Evolutionary conservation across 1,284 basidiomycete species (phyloP).

Genomic region (Rhodotorula sp.): DNA sequence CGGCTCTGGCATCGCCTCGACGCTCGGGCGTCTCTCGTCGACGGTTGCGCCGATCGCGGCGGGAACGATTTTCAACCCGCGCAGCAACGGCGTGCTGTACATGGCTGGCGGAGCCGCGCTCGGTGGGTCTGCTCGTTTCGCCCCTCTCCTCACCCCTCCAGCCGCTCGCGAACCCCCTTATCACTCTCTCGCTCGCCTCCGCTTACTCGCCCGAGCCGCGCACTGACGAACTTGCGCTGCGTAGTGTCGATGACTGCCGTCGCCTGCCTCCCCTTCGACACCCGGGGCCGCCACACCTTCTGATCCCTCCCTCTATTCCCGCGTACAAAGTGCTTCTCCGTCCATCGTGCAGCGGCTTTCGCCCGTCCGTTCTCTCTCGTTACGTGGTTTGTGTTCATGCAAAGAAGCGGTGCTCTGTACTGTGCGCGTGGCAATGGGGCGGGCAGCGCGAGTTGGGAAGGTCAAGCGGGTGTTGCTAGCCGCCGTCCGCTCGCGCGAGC

Average conservation of each 20-base stretch:
- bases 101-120: conserved; percentile 11
- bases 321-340: too few relatives aligned
- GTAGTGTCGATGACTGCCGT: conserved; percentile 15
- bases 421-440: too few relatives aligned
- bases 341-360: too few relatives aligned
- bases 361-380: too few relatives aligned
- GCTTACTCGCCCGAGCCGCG: not conserved
- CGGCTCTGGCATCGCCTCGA: conserved; percentile 47
- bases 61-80: conserved; percentile 42
- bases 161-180: not conserved
- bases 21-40: conserved; percentile 47
- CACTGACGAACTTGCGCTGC: not conserved
- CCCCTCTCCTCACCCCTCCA: too few relatives aligned
- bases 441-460: too few relatives aligned
- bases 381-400: too few relatives aligned
- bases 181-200: too few relatives aligned
- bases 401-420: too few relatives aligned
- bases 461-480: too few relatives aligned
- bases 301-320: too few relatives aligned
- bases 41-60: conserved; percentile 49
- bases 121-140: not conserved
- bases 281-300: conserved; percentile 24
- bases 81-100: conserved; percentile 13
- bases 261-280: conserved; percentile 21
- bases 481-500: too few relatives aligned